A percentile compares a stretch with the other conserved stretches of the same genome.
These are phyloP conservation scores for Eimeria acervulina DNA, from an alignment of 169 alveolate genomes.

Conservation along the genomic window DNA sequence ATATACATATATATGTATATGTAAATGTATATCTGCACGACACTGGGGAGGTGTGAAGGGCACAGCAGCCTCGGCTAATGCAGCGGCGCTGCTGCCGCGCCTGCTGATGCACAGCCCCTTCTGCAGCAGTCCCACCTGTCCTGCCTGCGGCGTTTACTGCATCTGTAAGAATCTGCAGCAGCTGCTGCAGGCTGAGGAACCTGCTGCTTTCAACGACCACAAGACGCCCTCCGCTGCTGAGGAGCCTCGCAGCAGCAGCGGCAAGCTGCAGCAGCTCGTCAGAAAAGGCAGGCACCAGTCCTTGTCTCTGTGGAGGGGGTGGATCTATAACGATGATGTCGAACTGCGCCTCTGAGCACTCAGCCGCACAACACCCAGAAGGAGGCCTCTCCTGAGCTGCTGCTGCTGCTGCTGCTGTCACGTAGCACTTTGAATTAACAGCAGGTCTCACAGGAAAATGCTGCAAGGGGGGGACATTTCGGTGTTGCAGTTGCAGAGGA, in stretches of 20 bases:
- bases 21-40: background rate
- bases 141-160: constrained; percentile 5
- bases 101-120: background rate
- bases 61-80: too few relatives aligned
- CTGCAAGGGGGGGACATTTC: background rate
- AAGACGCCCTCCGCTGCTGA: constrained; percentile 45
- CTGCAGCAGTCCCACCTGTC: constrained; percentile 31
- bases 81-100: background rate
- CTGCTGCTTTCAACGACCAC: constrained; percentile 70
- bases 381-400: background rate
- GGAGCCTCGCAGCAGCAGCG: background rate
- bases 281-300: constrained; percentile 9
- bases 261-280: constrained; percentile 18
- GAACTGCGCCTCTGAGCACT: background rate
- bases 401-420: background rate
- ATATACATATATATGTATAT: too few relatives aligned
- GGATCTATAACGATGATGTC: constrained; percentile 43
- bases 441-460: too few relatives aligned
- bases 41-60: background rate
- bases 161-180: background rate
- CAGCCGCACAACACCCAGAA: background rate
- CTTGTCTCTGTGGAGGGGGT: constrained; percentile 26
- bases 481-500: background rate
- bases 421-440: background rate
- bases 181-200: constrained; percentile 21